Evolutionary conservation across 2,329 filamentous ascomycete genomes (phyloP).

Genomic region (Exserohilum turcica): DNA sequence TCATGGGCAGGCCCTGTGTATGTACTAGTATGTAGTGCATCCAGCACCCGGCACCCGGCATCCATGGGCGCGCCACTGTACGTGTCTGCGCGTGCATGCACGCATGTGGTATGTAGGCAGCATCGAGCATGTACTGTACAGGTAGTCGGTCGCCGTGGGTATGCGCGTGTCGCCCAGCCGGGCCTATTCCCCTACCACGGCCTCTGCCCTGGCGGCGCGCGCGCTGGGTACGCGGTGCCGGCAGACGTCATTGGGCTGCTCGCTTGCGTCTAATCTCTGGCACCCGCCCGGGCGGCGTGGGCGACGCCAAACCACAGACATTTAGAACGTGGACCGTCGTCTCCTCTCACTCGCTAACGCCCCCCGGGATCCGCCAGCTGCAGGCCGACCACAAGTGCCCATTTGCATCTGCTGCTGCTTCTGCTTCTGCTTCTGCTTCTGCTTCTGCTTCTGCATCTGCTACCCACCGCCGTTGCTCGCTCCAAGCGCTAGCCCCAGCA

Average conservation of each 20-base stretch:
- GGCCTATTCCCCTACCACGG: too few species aligned
- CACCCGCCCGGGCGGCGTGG: constrained; percentile 21
- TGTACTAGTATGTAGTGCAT: too few species aligned
- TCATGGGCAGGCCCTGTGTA: too few species aligned
- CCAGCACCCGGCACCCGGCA: constrained; percentile 1
- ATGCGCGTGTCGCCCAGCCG: too few species aligned
- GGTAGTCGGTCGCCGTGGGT: too few species aligned
- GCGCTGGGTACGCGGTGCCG: constrained; percentile 9
- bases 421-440: too few species aligned
- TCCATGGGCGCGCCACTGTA: too few species aligned
- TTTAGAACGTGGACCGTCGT: constrained; percentile 38
- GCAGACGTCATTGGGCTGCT: constrained; percentile 36
- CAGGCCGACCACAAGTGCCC: constrained; percentile 15
- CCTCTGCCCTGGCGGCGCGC: constrained; percentile 4
- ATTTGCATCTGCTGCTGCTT: constrained; percentile 5
- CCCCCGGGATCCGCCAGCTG: constrained; percentile 19
- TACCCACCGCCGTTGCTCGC: constrained; percentile 23
- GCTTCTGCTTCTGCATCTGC: too few species aligned
- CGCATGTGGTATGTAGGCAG: too few species aligned
- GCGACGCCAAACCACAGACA: constrained; percentile 31
- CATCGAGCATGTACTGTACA: too few species aligned
- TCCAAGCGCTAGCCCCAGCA: constrained; percentile 15
- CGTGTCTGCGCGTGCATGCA: too few species aligned
- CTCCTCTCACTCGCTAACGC: constrained; percentile 27
- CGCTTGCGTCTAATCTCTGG: constrained; percentile 30